Base-by-base conservation (phyloP, 2,329 filamentous ascomycete species). In the Pestalotiopsis sp. region DNA sequence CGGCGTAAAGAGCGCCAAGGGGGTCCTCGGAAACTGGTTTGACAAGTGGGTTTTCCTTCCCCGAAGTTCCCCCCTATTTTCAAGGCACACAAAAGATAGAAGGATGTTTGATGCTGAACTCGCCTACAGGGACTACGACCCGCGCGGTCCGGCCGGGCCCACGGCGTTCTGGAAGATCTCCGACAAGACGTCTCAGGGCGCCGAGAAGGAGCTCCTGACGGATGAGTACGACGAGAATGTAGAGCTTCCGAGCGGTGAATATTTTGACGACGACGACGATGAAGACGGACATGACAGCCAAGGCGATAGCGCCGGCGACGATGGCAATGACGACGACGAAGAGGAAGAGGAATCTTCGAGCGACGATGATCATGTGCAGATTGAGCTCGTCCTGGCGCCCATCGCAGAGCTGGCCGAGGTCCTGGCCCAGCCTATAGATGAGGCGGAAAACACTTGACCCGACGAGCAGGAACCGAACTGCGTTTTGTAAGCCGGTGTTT, bases 151-250 rank as follows among this genome's bases (percentile, higher is more conserved):
- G 0, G 91, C 87, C 2, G 92, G 92, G 0, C 92, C 92, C 1
- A 93, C 91, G 1, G 91, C 90, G 0, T 94, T 93, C 74, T 95
- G 92, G 92, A 95, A 95, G 79, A 82, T 91, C 12, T 87, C 84
- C 58, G 89, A 92, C 72, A 79, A 80, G 17, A 75, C 77, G 31
- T 23, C 64, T 27, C 66, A 73, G 68, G 49, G 71, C 41, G 75
- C 76, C 55, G 77, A 79, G 61, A 69, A 79, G 36, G 74, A 81
- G 23, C 73, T 74, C 13, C 59, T 76, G 9, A 66, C 76, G 65
- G 69, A 74, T 31, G 73, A 78, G 31, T 36, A 36, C 63, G 73
- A 77, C 57, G 64, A 41, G 68, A 17, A 36, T 49, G 64, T 74
- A 11, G 71, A 71, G 31, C 73, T 71, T 14, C 70, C 70, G 58